A percentile compares a stretch with the other conserved stretches of the same genome.
phyloP scores from a whole-genome alignment of 192 early-diverging fungal genomes.

The Rhizoclosmatium sp. region DNA sequence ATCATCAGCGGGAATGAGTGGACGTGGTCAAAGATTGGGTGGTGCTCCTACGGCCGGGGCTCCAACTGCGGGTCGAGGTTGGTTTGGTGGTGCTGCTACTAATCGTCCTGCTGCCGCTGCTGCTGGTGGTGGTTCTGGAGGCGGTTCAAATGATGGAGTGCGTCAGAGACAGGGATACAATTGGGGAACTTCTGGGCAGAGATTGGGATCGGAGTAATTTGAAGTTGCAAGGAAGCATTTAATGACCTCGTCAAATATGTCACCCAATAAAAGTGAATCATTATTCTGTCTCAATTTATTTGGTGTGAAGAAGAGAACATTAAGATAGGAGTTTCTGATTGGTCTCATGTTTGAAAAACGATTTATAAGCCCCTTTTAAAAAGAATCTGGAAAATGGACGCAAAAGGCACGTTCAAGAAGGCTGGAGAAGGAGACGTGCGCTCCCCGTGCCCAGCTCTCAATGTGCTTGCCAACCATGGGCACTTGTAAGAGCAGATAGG shows the following conservation, averaged over 20 bases:
- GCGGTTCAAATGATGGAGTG: constrained; percentile 1
- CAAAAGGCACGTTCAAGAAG: neutral
- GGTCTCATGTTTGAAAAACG: no score
- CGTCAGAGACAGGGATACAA: constrained; percentile 24
- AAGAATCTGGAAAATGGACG: no score
- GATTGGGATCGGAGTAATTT: constrained; percentile 23
- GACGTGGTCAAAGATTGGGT: constrained; percentile 20
- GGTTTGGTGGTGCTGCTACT: constrained; percentile 4
- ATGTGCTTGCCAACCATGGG: constrained; percentile 48
- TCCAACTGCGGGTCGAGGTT: neutral
- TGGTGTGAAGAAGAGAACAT: no score
- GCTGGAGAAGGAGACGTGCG: neutral
- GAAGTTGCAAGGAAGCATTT: no score
- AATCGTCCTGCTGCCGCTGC: neutral
- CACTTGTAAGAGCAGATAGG: neutral
- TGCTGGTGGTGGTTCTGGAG: neutral
- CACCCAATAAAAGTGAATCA: no score
- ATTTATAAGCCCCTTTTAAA: no score
- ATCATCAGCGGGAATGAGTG: neutral
- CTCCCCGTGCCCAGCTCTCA: constrained; percentile 21
- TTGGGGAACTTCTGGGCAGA: constrained; percentile 23
- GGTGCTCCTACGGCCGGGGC: constrained; percentile 8
- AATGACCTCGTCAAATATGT: no score
- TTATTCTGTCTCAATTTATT: no score
- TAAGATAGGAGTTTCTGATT: no score